Base-by-base conservation (phyloP, 2,329 filamentous ascomycete genomes). In the Fusarium hostae region DNA sequence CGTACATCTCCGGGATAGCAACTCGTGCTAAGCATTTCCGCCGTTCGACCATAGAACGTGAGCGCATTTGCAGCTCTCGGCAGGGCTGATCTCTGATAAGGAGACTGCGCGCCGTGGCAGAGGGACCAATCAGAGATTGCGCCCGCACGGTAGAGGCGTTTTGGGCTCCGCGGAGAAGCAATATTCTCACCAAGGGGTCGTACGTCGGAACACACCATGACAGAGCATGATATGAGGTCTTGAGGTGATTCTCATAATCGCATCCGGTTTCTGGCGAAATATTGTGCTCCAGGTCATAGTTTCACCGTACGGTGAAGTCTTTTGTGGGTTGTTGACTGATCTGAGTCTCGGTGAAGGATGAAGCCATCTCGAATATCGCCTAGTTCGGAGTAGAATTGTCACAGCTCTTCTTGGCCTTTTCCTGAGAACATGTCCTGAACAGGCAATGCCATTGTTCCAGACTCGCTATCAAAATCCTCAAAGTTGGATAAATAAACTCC, bases 51-150 rank as follows among this genome's bases (percentile, higher is more conserved):
- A 63, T 58, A 68, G 57, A 63, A 51, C 41, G 60, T 43, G 59
- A 60, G 68, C 47, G 37, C 39, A 69, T 67, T 64, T 59, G 56
- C 45, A 63, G 35, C 44, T 47, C 43, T 60, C 51, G 50, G 59
- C 58, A 45, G 39, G 57, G 66, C 51, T 64, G 66, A 67, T 74
- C 71, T 72, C 10, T 74, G 73, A 75, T 75, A 75, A 75, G 73
- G 62, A 72, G 63, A 64, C 55, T 32, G n/a, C 16, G 28, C 28
- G 20, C 28, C n/a, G 43, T 63, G 26, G 39, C 26, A 28, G 35
- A 43, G 35, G 51, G 28, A 30, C 73, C 73, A 75, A 75, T 75
- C 71, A 76, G 40, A 32, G 39, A 24, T 15, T 57, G 58, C 47
- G 28, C 8, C 66, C 45, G 45, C 30, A 34, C 7, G 18, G 39